Conservation (phyloP, 2,329 filamentous ascomycete genomes). For the Anisogramma anomala region DNA sequence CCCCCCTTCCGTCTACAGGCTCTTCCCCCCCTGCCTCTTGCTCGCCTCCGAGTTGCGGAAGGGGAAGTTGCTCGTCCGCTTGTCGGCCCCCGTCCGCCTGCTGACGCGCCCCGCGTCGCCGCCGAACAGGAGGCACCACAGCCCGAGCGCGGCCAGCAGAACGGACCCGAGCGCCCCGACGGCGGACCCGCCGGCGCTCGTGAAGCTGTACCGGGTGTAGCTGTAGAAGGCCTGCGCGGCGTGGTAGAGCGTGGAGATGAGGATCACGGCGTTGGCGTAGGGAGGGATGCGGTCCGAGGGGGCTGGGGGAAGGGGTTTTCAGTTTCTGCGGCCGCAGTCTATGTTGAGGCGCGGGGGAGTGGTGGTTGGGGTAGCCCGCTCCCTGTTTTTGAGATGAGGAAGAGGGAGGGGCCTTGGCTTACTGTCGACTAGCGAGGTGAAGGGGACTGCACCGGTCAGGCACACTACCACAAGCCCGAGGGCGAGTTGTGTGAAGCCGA, state of each 20-base stretch:
- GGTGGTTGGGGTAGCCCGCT: no score
- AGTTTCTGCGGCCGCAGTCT: not conserved
- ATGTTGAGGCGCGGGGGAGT: no score
- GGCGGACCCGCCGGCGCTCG: slow-evolving; percentile 45
- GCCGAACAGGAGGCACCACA: slow-evolving; percentile 46
- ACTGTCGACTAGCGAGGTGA: slow-evolving; percentile 40
- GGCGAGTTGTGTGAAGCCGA: slow-evolving; percentile 56
- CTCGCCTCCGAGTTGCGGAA: slow-evolving; percentile 27
- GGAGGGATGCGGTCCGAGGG: slow-evolving; percentile 39
- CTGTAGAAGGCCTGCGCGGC: slow-evolving; percentile 49
- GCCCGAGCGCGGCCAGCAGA: slow-evolving; percentile 46
- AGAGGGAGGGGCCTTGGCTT: slow-evolving; percentile 8
- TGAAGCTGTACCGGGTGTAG: slow-evolving; percentile 54
- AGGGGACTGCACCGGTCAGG: slow-evolving; percentile 58
- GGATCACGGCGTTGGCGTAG: slow-evolving; percentile 53
- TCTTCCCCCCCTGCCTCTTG: slow-evolving; percentile 20
- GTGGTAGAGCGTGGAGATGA: slow-evolving; percentile 58
- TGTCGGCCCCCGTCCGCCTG: slow-evolving; percentile 29
- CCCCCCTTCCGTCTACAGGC: slow-evolving; percentile 4
- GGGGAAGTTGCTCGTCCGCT: slow-evolving; percentile 30
- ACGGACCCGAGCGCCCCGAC: slow-evolving; percentile 48
- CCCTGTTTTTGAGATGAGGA: no score
- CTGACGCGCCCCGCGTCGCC: slow-evolving; percentile 25
- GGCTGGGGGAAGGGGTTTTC: slow-evolving; percentile 16
- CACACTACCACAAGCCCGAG: slow-evolving; percentile 54